These are phyloP conservation scores for Hygrocybe punicea DNA, from an alignment of 768 basidiomycete genomes.

Conservation along the genomic window DNA sequence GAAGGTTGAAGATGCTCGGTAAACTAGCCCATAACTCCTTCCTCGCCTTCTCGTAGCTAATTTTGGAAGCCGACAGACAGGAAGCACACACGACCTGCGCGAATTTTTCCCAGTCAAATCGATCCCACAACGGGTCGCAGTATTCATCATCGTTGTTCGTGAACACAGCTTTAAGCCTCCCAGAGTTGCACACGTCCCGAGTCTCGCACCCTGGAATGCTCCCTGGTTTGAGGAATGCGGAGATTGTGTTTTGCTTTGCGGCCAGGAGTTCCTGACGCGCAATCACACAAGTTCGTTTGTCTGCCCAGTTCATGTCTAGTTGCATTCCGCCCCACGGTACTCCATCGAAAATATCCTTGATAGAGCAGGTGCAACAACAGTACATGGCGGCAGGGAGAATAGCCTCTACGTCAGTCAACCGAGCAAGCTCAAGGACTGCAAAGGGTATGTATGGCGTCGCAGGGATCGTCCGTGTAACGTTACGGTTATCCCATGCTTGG, in stretches of 20 bases:
- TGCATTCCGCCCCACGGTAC: slow-evolving; percentile 16
- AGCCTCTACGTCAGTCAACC: slow-evolving; percentile 36
- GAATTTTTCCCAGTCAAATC: slow-evolving; percentile 2
- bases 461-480: slow-evolving; percentile 35
- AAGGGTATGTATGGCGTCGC: slow-evolving; percentile 41
- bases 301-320: slow-evolving; percentile 22
- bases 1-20: not conserved
- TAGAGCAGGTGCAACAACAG: slow-evolving; percentile 37
- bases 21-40: not conserved
- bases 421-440: slow-evolving; percentile 32
- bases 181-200: slow-evolving; percentile 1
- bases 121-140: slow-evolving; percentile 4
- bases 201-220: not conserved
- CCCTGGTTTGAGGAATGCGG: not conserved
- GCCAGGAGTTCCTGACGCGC: slow-evolving; percentile 27
- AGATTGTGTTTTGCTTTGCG: not conserved
- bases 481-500: slow-evolving; percentile 32
- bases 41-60: slow-evolving; percentile 2
- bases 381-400: slow-evolving; percentile 37
- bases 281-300: slow-evolving; percentile 29
- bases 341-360: slow-evolving; percentile 37
- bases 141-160: slow-evolving; percentile 1
- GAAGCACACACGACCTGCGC: not conserved
- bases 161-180: slow-evolving; percentile 1
- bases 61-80: not conserved